phyloP scores from a whole-genome alignment of 139 green algal species.

The Chlorella sp. region DNA sequence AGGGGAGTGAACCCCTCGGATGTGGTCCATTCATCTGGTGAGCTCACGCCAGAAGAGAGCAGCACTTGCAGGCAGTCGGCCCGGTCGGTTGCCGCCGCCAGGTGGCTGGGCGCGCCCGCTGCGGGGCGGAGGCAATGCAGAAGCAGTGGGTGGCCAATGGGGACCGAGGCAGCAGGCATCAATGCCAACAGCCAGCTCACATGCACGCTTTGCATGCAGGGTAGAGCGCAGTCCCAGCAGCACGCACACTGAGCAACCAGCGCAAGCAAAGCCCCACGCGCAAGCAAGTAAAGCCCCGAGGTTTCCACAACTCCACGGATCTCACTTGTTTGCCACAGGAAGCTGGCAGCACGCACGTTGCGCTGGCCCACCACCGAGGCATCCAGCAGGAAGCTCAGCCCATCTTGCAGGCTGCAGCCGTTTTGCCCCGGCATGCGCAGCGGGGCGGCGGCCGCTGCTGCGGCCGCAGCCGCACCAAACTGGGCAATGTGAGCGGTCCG shows the following conservation, averaged over 20 bases:
- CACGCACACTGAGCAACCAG: too few relatives aligned
- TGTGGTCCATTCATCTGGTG: background rate
- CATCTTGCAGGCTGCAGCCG: conserved; percentile 10
- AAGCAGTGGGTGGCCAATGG: background rate
- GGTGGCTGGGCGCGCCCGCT: conserved; percentile 13
- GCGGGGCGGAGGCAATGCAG: background rate
- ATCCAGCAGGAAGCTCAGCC: conserved; percentile 17
- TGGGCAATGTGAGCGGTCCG: background rate
- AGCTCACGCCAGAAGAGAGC: background rate
- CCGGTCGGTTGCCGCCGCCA: conserved; percentile 12
- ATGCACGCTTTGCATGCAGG: too few relatives aligned
- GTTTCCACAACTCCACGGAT: too few relatives aligned
- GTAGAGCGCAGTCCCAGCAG: too few relatives aligned
- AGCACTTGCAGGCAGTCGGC: conserved; percentile 7
- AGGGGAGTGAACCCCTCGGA: conserved; percentile 23
- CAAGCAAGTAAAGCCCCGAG: too few relatives aligned
- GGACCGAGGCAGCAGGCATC: too few relatives aligned
- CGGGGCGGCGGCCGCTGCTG: background rate
- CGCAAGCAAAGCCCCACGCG: too few relatives aligned
- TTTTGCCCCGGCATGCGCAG: background rate
- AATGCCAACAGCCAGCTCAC: too few relatives aligned
- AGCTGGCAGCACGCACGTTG: conserved; percentile 6
- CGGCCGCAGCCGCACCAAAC: background rate
- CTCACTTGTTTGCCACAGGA: conserved; percentile 24
- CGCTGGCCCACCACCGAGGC: background rate